A percentile compares a stretch with the other conserved stretches of the same genome.
Conservation (phyloP, 495 filamentous ascomycete species). For the Penicillium flavigenum region DNA sequence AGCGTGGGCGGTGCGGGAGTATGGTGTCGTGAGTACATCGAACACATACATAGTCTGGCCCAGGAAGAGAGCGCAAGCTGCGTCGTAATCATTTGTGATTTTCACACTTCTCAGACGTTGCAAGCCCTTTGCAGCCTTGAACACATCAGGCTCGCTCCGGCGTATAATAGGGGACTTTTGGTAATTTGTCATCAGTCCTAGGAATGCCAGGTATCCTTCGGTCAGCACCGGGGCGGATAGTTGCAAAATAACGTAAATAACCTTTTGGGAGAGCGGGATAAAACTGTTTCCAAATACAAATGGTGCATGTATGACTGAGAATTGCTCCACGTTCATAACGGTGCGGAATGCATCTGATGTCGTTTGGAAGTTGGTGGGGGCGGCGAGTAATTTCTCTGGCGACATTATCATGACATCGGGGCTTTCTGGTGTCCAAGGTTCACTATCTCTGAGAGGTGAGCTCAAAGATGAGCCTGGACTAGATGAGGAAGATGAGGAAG, state of each 20-base stretch:
- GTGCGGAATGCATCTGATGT: constrained; percentile 28
- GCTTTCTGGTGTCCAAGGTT: constrained; percentile 9
- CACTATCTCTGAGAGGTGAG: constrained; percentile 10
- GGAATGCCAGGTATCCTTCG: constrained; percentile 30
- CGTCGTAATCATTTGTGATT: constrained; percentile 27
- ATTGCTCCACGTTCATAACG: constrained; percentile 26
- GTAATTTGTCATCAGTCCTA: constrained; percentile 29
- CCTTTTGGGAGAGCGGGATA: constrained; percentile 19
- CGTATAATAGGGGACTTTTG: constrained; percentile 28
- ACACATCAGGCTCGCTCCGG: constrained; percentile 24
- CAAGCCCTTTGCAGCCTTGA: constrained; percentile 27
- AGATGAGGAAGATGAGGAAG: constrained; percentile 9
- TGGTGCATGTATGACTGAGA: constrained; percentile 27
- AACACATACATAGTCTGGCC: constrained; percentile 35
- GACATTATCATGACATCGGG: constrained; percentile 9
- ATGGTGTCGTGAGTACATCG: constrained; percentile 29
- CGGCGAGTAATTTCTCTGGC: constrained; percentile 25
- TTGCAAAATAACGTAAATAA: constrained; percentile 22
- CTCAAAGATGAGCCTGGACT: constrained; percentile 12
- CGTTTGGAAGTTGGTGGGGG: constrained; percentile 20
- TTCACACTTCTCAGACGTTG: constrained; percentile 24
- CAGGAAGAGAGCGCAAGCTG: constrained; percentile 28
- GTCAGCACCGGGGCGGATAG: constrained; percentile 24
- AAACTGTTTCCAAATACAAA: constrained; percentile 28
- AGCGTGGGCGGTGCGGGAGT: constrained; percentile 28